Base-by-base conservation (phyloP, 352 stramenopile genomes). In the Blastocystis sp. region DNA sequence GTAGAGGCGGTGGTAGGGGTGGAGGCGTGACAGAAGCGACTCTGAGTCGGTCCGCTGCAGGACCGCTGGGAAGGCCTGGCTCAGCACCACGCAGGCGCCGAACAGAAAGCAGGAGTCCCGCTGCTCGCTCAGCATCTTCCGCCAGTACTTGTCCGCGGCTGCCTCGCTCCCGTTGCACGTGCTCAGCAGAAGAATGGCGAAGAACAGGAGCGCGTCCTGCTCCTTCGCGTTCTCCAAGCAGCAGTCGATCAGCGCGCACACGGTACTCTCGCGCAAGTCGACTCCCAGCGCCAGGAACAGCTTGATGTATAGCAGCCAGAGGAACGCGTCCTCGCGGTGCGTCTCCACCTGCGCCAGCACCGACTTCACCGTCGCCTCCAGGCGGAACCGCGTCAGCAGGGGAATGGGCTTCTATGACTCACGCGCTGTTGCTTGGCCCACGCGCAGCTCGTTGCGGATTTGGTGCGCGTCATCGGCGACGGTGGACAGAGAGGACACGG, bases 241-340 rank as follows among this genome's bases (percentile, higher is more conserved):
- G 14, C 38, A 17, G 41, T 81, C 70, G 19, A 81, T 65, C 40
- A 81, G 5, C 1, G 70, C n/a, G 19, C 34, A 40, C 38, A 81
- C 38, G 11, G 70, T 66, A 1, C 19, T 52, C 23, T 66, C 70
- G 14, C 56, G 74, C 5, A 84, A 45, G 69, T 84, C 74, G 40
- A 84, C 21, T 5, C 43, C 74, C 7, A 84, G 40, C 17, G 43
- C n/a, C 14, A 70, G 45, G 28, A 84, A 84, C 3, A 84, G 45
- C 45, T 84, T 84, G 17, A 84, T 14, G 45, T 84, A 84, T 2
- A 84, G 17, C n/a, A 84, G 34, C 74, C 74, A 84, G 17, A 59
- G 21, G 17, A 62, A 40, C 14, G 11, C 10, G 59, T 69, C 56
- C 19, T 52, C n/a, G n/a, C 59, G 48, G 43, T 84, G 52, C 21